Base-by-base conservation (phyloP, 1,284 basidiomycete genomes). In the Entoloma clypeatum region DNA sequence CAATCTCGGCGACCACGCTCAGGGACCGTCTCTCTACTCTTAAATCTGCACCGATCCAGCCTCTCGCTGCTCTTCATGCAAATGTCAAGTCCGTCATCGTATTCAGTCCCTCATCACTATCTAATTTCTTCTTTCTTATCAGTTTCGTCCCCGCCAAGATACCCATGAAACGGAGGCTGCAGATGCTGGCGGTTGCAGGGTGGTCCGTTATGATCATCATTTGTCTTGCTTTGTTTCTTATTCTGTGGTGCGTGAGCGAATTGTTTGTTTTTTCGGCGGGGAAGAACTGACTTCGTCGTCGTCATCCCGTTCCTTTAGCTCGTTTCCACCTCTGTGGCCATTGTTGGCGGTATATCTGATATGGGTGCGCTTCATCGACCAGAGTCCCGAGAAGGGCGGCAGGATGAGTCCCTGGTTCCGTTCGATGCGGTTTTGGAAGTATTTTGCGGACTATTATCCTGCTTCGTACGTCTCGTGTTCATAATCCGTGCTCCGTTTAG, bases 391-490 rank as follows among this genome's bases (percentile, higher is more conserved):
- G 46, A 62, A 72, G 21, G 92, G 94, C 8, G 92, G 89, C 1
- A 69, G 92, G 14, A 70, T 82, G 19, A 85, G 77, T 53, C 69
- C 72, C n/a, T 92, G 86, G 86, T 79, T 91, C 39, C 75, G 93
- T 26, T 74, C 75, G 13, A 60, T 74, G 44, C 63, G 69, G 31
- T 74, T 91, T 49, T 98, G 91, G 87, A 79, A 72, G 52, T 86
- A 91, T 59, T 92, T 92, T 68, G 85, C 87, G 37, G 88, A 92
- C 38, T 96, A 96, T 64, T 97, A 94, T 57, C 94, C 94, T 54
- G 83, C 87, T 43, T 84, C 83, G 86, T 89, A 64, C 61, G 86
- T 84, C 45, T 14, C 14, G 35, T 26, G 4, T 10, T 43, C 29
- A 34, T 29, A 33, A 14, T 39, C 21, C 43, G n/a, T 49, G 11